phyloP scores from a whole-genome alignment of 495 filamentous ascomycete species.

The Sordaria brevicollis region DNA sequence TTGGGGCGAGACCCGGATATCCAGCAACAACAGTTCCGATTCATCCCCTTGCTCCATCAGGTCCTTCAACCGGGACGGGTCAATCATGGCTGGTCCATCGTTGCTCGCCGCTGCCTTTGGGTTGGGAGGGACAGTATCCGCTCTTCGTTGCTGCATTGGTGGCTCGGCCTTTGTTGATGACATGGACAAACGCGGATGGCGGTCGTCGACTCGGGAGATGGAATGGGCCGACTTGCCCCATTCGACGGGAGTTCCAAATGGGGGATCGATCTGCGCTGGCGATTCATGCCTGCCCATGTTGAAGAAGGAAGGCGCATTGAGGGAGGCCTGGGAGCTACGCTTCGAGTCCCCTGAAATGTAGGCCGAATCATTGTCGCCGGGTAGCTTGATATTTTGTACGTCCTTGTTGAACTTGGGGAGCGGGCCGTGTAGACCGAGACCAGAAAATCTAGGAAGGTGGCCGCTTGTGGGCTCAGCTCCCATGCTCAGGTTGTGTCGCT shows the following conservation, averaged over 20 bases:
- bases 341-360: constrained; percentile 39
- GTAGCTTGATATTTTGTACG: constrained; percentile 3
- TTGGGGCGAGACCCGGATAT: constrained; percentile 79
- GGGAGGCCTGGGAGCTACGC: constrained; percentile 33
- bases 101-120: constrained; percentile 20
- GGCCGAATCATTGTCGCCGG: constrained; percentile 31
- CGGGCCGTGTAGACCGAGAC: constrained; percentile 2
- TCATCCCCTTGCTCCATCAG: constrained; percentile 46
- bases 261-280: constrained; percentile 25
- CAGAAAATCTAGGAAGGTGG: constrained; percentile 11
- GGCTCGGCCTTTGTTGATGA: constrained; percentile 25
- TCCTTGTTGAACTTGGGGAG: constrained; percentile 4
- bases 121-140: constrained; percentile 47
- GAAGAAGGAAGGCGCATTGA: constrained; percentile 25
- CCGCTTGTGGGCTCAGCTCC: constrained; percentile 24
- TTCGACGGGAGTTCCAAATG: constrained; percentile 18
- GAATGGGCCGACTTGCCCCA: constrained; percentile 17
- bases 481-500: constrained; percentile 25
- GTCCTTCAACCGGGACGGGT: constrained; percentile 52
- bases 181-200: constrained; percentile 40
- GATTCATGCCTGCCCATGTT: constrained; percentile 25
- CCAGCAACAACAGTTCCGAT: constrained; percentile 62
- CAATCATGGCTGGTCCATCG: constrained; percentile 46
- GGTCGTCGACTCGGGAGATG: constrained; percentile 35
- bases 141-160: constrained; percentile 18